Conservation (phyloP, 305 asterid species). For the Fraxinus platypoda region DNA sequence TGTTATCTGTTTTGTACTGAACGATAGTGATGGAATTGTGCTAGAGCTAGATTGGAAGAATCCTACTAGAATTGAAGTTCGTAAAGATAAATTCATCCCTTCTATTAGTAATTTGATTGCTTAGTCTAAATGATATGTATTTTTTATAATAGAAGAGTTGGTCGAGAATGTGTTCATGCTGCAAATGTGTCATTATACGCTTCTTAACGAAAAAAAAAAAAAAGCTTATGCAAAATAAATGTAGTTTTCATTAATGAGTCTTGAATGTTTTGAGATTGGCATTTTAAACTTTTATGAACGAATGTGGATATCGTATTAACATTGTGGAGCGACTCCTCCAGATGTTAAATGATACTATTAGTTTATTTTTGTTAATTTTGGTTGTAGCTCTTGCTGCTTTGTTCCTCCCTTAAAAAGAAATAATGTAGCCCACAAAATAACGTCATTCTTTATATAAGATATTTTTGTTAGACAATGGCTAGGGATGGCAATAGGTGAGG, state of each 20-base stretch:
- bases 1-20: too few species aligned
- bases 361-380: not conserved
- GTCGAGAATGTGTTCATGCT: not conserved
- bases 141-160: not conserved
- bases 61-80: not conserved
- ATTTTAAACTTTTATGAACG: not conserved
- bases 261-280: not conserved
- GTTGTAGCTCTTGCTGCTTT: not conserved
- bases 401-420: not conserved
- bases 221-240: not conserved
- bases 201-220: not conserved
- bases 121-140: not conserved
- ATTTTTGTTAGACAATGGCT: not conserved
- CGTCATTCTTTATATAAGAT: not conserved
- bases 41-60: not conserved
- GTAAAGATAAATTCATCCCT: not conserved
- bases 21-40: not conserved
- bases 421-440: not conserved
- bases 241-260: not conserved
- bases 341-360: not conserved
- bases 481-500: not conserved
- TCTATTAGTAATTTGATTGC: not conserved
- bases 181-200: not conserved
- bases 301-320: not conserved
- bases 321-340: not conserved